A percentile compares a stretch with the other conserved stretches of the same genome.
These are phyloP conservation scores for Pseudogymnoascus pannorum DNA, from an alignment of 2,329 filamentous ascomycete genomes.

Conservation along the genomic window DNA sequence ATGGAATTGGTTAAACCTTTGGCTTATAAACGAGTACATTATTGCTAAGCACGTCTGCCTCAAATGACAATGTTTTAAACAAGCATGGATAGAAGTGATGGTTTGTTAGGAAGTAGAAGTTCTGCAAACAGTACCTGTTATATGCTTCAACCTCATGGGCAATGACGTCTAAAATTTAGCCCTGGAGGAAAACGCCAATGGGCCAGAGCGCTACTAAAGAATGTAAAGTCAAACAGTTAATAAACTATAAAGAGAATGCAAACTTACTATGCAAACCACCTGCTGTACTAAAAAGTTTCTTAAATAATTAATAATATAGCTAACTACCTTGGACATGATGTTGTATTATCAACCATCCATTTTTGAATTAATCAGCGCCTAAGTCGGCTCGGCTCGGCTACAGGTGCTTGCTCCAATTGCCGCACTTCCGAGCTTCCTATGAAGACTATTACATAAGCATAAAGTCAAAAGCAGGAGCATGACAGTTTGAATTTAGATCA, in stretches of 20 bases:
- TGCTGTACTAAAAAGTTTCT: too few relatives aligned
- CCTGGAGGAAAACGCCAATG: neutral
- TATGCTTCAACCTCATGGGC: neutral
- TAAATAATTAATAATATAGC: too few relatives aligned
- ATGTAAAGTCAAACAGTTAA: neutral
- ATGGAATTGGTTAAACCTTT: neutral
- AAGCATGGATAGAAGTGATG: neutral
- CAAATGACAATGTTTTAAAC: neutral
- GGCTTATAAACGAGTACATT: neutral
- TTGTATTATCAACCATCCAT: neutral
- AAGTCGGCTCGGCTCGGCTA: neutral
- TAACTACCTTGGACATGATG: neutral
- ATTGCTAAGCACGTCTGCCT: neutral
- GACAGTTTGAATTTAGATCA: neutral
- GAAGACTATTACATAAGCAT: neutral
- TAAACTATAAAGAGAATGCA: neutral
- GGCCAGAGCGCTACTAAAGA: too few relatives aligned
- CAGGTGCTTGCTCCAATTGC: neutral
- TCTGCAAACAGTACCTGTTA: neutral
- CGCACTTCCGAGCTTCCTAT: neutral
- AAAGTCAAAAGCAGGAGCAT: too few relatives aligned
- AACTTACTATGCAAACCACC: too few relatives aligned
- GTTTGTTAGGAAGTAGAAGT: neutral
- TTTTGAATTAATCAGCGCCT: neutral
- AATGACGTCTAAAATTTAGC: neutral